phyloP scores from a whole-genome alignment of 495 filamentous ascomycete species.

The Xeromyces bisporus region DNA sequence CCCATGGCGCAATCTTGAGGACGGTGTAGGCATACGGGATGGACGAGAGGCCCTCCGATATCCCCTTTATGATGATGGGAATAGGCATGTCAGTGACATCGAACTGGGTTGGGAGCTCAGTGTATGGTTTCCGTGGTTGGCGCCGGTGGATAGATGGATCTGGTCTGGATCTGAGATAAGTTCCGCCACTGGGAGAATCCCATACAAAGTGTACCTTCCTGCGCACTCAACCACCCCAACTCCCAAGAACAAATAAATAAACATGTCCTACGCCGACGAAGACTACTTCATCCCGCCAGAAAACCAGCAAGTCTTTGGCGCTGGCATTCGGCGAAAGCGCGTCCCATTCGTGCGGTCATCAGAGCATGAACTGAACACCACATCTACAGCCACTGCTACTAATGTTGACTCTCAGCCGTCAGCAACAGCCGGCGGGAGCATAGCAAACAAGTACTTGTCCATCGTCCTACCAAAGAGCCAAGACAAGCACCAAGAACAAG shows the following conservation, averaged over 20 bases:
- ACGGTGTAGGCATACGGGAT: conserved; percentile 47
- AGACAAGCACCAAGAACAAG: conserved; percentile 3
- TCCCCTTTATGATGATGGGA: conserved; percentile 43
- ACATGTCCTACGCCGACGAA: conserved; percentile 18
- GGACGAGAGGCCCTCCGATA: conserved; percentile 45
- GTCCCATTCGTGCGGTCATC: conserved; percentile 69
- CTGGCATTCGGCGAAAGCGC: conserved; percentile 56
- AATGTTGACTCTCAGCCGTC: conserved; percentile 11
- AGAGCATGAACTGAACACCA: conserved; percentile 26
- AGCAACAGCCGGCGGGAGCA: conserved; percentile 16
- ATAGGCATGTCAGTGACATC: conserved; percentile 52
- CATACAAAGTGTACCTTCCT: too few species aligned
- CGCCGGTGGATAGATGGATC: conserved; percentile 1
- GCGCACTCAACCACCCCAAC: too few species aligned
- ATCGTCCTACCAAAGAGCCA: conserved; percentile 41
- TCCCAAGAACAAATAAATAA: too few species aligned
- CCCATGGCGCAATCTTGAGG: conserved; percentile 40
- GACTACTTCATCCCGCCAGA: conserved; percentile 52
- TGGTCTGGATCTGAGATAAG: too few species aligned
- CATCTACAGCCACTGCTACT: conserved; percentile 15
- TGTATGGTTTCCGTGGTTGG: neutral
- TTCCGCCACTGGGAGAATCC: too few species aligned
- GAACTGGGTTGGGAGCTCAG: neutral
- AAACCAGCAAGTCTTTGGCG: conserved; percentile 61
- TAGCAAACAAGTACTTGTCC: conserved; percentile 52